Base-by-base conservation (phyloP, 2,329 filamentous ascomycete species). In the Botrytis tulipae region DNA sequence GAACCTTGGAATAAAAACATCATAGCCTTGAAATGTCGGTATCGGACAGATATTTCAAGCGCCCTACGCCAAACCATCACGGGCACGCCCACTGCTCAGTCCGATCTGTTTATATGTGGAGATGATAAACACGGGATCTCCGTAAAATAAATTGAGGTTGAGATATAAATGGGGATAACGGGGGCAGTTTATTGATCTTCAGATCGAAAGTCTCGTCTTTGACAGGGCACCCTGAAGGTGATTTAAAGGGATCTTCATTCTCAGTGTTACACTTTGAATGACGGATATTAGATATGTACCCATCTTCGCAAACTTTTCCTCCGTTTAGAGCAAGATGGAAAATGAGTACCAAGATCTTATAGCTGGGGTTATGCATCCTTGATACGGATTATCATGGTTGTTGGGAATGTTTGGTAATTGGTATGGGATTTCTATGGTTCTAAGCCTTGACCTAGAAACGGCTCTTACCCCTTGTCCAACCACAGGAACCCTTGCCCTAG, bases 391-490 rank as follows among this genome's bases (percentile, higher is more conserved):
- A 37, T 61, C 32, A 37, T 61, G 59, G 59, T 61, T 61, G 60
- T 35, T 48, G 44, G 22, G 46, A n/a, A 10, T 40, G 42, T 16
- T 51, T 57, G 51, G 51, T 57, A 57, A 29, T 29, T 18, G 29
- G 44, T 37, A 54, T 37, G 18, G 32, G 37, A n/a, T 67, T 20
- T 40, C 3, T 37, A 25, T 54, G 46, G 22, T 20, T 40, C 61
- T 57, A 72, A 60, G 54, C 37, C 54, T 32, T 72, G 51, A 60
- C 62, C 48, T 72, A 60, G 70, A 54, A 72, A 72, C 70, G 70
- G 70, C 70, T 72, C 70, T 71, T 71, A 22, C 48, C 61, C 70
- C 63, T 72, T 48, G 62, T 59, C 54, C 29, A 37, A 29, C 37
- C 40, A 42, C 44, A 20, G 40, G 29, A 37, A 68, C 37, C 70